A percentile compares a stretch with the other conserved stretches of the same genome.
phyloP scores from a whole-genome alignment of 2,329 filamentous ascomycete genomes.

The Chrysoporthe deuterocubensis region DNA sequence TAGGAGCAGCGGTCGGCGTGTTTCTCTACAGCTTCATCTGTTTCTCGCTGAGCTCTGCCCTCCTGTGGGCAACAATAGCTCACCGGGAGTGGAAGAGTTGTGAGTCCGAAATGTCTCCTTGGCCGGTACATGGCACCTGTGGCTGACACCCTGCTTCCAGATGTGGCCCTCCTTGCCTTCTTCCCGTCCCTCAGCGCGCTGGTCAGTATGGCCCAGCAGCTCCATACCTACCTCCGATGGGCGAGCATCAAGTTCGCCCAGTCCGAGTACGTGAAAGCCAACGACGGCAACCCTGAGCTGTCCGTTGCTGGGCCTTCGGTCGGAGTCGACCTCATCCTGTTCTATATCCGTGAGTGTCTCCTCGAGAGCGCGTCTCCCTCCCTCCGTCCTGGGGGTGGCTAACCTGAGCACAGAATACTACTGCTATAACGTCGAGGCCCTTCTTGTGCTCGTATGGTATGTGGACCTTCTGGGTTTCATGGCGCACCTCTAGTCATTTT shows the following conservation, averaged over 20 bases:
- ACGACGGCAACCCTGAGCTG: slow-evolving; percentile 45
- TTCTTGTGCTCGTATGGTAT: slow-evolving; percentile 52
- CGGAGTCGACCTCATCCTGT: slow-evolving; percentile 48
- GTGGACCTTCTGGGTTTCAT: slow-evolving; percentile 13
- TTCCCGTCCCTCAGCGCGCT: slow-evolving; percentile 42
- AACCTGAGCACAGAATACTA: slow-evolving; percentile 49
- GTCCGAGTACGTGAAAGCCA: slow-evolving; percentile 40
- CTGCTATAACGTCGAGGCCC: slow-evolving; percentile 53
- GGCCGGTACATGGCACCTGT: not conserved
- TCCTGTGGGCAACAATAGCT: slow-evolving; percentile 26
- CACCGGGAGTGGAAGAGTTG: slow-evolving; percentile 44
- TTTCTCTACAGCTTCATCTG: slow-evolving; percentile 27
- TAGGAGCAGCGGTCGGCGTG: slow-evolving; percentile 23
- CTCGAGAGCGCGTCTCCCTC: too few relatives aligned
- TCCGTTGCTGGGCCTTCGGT: slow-evolving; percentile 47
- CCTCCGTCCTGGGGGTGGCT: slow-evolving; percentile 4
- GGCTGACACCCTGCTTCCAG: slow-evolving; percentile 34
- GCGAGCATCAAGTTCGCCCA: slow-evolving; percentile 44
- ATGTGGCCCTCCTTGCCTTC: slow-evolving; percentile 45
- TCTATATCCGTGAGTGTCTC: slow-evolving; percentile 50
- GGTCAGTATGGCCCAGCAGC: slow-evolving; percentile 47
- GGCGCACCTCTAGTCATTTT: not conserved
- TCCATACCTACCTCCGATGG: slow-evolving; percentile 47
- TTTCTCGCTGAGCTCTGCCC: slow-evolving; percentile 16
- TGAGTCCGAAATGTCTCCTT: slow-evolving; percentile 34